Evolutionary conservation across 305 asterid species (phyloP), one percentile per base, ranked within the genome.

Genomic region (Ruellia speciosa): DNA sequence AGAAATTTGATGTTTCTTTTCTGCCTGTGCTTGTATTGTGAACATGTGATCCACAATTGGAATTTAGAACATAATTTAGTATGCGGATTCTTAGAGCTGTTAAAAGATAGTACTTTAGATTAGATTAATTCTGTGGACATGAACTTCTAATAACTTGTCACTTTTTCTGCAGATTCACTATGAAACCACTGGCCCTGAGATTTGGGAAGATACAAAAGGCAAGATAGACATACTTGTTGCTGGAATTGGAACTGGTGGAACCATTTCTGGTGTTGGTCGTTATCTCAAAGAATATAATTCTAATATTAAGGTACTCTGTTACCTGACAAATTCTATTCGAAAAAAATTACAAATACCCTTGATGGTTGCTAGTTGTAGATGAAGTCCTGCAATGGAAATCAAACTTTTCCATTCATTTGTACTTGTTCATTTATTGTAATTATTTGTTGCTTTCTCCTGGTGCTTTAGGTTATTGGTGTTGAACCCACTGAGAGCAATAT

Each of bases 171-270:
- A 90, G 97, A 65, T 90, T 70, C 98, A 90, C 71, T 87, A 74
- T 69, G 98, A 90, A 77, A 88, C 95, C 70, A 90, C 98, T 35
- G 95, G 98, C 63, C 98, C 98, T 14, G 98, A 87, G 85, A 90
- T 90, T 60, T 90, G 98, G 98, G 96, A 88, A 62, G 96, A 90
- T 74, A 85, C 98, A 15, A 85, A 71, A 60, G 98, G 98, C 62
- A 83, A 82, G 76, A 83, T 87, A 68, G 98, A 85, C 79, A 88
- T 90, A 69, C 73, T 90, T 73, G 93, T 90, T 73, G 95, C 98
- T 20, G 95, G 98, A 52, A 88, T 90, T 70, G 96, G 98, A 37
- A 90, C 98, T 59, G 96, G 98, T 53, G 96, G 98, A 65, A 90
- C 96, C 54, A 90, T 90, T 64, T 65, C 95, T 0, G 96, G 98